Conservation (phyloP, 768 basidiomycete species). For the Tulasnella sp. region DNA sequence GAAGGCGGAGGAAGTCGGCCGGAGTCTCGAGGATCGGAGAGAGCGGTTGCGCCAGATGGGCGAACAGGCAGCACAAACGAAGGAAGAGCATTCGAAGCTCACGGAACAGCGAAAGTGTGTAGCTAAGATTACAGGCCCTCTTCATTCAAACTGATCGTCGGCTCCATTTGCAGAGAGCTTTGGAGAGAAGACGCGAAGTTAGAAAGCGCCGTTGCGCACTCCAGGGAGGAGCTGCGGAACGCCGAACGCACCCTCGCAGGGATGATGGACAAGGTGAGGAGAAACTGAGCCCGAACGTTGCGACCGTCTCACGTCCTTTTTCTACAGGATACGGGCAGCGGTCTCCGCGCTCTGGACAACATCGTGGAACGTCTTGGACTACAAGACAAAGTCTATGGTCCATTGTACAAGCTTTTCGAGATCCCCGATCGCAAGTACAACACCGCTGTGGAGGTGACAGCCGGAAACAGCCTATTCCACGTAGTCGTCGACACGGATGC, state of each 20-base stretch:
- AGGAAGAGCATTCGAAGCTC: constrained; percentile 59
- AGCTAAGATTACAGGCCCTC: neutral
- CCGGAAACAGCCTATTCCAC: constrained; percentile 94
- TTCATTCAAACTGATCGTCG: neutral
- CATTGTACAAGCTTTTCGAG: constrained; percentile 88
- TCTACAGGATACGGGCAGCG: constrained; percentile 77
- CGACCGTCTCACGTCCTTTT: constrained; percentile 14
- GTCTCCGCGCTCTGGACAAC: constrained; percentile 75
- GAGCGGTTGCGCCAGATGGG: constrained; percentile 47
- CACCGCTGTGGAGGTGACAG: constrained; percentile 88
- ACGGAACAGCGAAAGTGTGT: constrained; percentile 68
- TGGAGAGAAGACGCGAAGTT: constrained; percentile 95
- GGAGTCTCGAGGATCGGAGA: constrained; percentile 58
- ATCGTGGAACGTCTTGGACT: constrained; percentile 70
- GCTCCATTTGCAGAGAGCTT: constrained; percentile 42
- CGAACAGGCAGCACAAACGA: constrained; percentile 53
- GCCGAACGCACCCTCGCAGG: constrained; percentile 71
- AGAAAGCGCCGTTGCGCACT: constrained; percentile 65
- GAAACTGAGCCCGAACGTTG: too few relatives aligned
- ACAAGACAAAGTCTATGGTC: constrained; percentile 76
- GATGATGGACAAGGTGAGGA: constrained; percentile 91
- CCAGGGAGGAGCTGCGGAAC: constrained; percentile 68
- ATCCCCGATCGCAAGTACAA: constrained; percentile 83
- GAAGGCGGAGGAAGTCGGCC: constrained; percentile 49
- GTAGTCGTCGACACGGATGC: constrained; percentile 96